Evolutionary conservation across 2,329 filamentous ascomycete species (phyloP), one percentile per base, ranked within the genome.

Genomic region (Epicoccum nigrum): DNA sequence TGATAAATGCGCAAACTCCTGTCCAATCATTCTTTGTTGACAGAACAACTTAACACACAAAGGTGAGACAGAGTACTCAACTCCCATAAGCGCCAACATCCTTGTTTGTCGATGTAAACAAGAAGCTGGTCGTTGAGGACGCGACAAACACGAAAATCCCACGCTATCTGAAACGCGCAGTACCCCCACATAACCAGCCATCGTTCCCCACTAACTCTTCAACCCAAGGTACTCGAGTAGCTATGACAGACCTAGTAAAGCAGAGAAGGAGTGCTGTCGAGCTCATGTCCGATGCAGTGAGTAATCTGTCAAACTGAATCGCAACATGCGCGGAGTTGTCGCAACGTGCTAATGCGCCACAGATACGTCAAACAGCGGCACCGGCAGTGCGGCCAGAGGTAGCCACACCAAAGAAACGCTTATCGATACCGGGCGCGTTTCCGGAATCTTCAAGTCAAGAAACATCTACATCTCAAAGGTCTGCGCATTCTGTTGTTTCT

Each of bases 361-460:
- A 54, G 50, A 40, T 34, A 33, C 39, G 25, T 25, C 20, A 38
- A 21, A 54, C 50, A 30, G 13, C 33, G 44, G 34, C 50, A 30
- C 21, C 33, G 44, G 34, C 34, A 25, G 45, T 45, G 34, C 44
- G 45, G 45, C 50, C 44, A 35, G 50, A 39, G 33, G 23, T 21
- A 37, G 39, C 44, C 40, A 40, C 45, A 48, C 50, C 44, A 34
- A 54, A 48, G 45, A 54, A 48, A 46, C 50, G 50, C 50, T 46
- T 48, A 54, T 54, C 50, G 45, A 48, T 54, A 48, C 50, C 50
- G 40, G 50, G 50, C 44, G 50, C 50, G 41, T 54, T 54, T 37
- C 50, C 50, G 44, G 44, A 48, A 31, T 30, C 19, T 9, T 48
- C 45, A 28, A 54, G 49, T 13, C 49, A 54, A 23, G 50, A 54